Evolutionary conservation across 2,329 filamentous ascomycete genomes (phyloP), one percentile per base, ranked within the genome.

Genomic region (Fusarium mangiferae): DNA sequence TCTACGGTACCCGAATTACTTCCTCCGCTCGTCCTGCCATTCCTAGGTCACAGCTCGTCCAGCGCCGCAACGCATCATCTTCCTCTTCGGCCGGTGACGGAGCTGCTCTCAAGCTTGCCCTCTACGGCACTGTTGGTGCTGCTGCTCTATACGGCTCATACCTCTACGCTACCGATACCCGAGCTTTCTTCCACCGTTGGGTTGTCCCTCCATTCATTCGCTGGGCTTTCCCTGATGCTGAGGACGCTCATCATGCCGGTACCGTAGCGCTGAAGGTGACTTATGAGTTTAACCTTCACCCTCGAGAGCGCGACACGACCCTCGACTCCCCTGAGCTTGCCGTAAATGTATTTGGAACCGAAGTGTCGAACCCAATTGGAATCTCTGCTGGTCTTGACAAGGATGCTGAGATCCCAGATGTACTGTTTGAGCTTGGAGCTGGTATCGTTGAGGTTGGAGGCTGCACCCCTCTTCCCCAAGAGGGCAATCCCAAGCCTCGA

Each of bases 361-460:
- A 85, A 8, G 84, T 99, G 52, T 87, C 89, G 78, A 98, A 98
- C 83, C 96, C 96, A 3, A 91, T 99, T 78, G 96, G 93, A 64
- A 98, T 97, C 72, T 97, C 94, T n/a, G 96, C 94, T 10, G 96
- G 96, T 15, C 90, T 99, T 48, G 96, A 98, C 85, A 98, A 99
- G 86, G 90, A 97, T 79, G 96, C 92, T 61, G 94, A 98, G 71
- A 92, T 98, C 61, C 93, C 95, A 3, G 93, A 96, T 78, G 89
- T 92, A 20, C 87, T 99, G 41, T 93, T 98, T 80, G 94, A 91
- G 13, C 85, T 98, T 7, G 96, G 96, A 38, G 92, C 96, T 30
- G 92, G 91, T 7, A 88, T 98, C 42, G 94, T 99, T 36, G 96
- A 99, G 81, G 93, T 99, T 5, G 96, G 96, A 70, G 96, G 96